A percentile compares a stretch with the other conserved stretches of the same genome.
Evolutionary conservation across 345 rosid species (phyloP).

Genomic region (Melaleuca quinquenervia): DNA sequence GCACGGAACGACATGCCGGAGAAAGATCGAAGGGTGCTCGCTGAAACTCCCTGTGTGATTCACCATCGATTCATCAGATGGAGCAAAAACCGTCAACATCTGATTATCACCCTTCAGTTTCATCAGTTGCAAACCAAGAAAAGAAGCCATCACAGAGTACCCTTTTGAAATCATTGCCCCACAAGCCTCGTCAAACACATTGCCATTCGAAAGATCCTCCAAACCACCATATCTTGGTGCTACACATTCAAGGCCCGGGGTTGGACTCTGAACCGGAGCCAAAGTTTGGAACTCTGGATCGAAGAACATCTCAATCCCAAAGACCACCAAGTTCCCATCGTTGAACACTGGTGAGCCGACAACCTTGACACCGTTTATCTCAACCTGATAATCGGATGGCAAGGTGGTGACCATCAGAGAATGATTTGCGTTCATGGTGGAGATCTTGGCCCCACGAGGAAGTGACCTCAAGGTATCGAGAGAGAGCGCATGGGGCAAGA

Average conservation of each 20-base stretch:
- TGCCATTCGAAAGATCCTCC: neutral
- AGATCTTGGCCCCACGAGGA: slow-evolving; percentile 17
- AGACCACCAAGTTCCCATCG: slow-evolving; percentile 26
- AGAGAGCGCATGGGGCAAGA: slow-evolving; percentile 18
- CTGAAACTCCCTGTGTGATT: slow-evolving; percentile 1
- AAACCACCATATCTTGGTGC: neutral
- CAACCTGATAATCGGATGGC: neutral
- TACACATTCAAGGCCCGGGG: neutral
- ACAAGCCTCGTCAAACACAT: slow-evolving; percentile 3
- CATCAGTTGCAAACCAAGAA: slow-evolving; percentile 28
- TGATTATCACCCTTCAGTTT: neutral
- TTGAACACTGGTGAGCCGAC: slow-evolving; percentile 10
- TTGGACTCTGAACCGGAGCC: neutral
- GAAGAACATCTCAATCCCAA: slow-evolving; percentile 19
- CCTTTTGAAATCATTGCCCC: slow-evolving; percentile 16
- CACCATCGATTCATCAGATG: slow-evolving; percentile 12
- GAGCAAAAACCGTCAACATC: slow-evolving; percentile 23
- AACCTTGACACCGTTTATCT: slow-evolving; percentile 17
- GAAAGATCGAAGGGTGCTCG: slow-evolving; percentile 12
- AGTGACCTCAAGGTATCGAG: slow-evolving; percentile 15
- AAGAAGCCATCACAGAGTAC: slow-evolving; percentile 27
- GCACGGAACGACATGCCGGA: slow-evolving; percentile 24
- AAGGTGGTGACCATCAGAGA: slow-evolving; percentile 23
- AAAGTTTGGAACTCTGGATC: slow-evolving; percentile 4
- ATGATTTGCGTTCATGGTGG: slow-evolving; percentile 17